phyloP scores from a whole-genome alignment of 2,329 filamentous ascomycete species.

The Fusarium cyanostomum region DNA sequence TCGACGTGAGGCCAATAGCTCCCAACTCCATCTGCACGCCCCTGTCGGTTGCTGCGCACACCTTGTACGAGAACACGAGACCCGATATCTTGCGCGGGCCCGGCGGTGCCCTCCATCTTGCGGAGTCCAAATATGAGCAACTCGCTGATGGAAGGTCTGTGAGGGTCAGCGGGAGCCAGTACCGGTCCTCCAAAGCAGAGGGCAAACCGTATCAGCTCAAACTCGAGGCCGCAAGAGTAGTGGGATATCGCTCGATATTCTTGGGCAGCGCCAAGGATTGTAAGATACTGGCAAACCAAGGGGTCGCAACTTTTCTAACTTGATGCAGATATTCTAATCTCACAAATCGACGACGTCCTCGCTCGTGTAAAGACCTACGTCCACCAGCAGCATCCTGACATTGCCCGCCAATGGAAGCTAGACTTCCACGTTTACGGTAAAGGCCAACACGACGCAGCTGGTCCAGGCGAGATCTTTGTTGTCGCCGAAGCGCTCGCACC shows the following conservation, averaged over 20 bases:
- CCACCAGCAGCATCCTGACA: constrained; percentile 30
- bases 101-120: constrained; percentile 57
- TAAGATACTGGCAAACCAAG: fast-evolving
- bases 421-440: constrained; percentile 57
- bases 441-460: background rate
- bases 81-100: constrained; percentile 61
- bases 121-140: constrained; percentile 41
- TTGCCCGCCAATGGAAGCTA: constrained; percentile 35
- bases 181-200: constrained; percentile 7
- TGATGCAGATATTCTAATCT: constrained; percentile 25
- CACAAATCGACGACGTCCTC: constrained; percentile 27
- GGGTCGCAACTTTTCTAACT: fast-evolving
- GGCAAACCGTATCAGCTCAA: constrained; percentile 35
- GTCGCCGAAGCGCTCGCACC: constrained; percentile 57
- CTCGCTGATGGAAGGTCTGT: constrained; percentile 21
- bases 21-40: constrained; percentile 55
- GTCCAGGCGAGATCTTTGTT: constrained; percentile 50
- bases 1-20: constrained; percentile 57
- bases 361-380: constrained; percentile 29
- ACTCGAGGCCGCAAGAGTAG: constrained; percentile 31
- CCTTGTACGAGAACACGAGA: constrained; percentile 63
- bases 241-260: constrained; percentile 38
- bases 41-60: constrained; percentile 61
- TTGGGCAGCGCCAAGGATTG: constrained; percentile 37
- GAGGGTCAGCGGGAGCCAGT: constrained; percentile 24